Conservation (phyloP, 148 eudicot genomes). For the Limonium bicolor region DNA sequence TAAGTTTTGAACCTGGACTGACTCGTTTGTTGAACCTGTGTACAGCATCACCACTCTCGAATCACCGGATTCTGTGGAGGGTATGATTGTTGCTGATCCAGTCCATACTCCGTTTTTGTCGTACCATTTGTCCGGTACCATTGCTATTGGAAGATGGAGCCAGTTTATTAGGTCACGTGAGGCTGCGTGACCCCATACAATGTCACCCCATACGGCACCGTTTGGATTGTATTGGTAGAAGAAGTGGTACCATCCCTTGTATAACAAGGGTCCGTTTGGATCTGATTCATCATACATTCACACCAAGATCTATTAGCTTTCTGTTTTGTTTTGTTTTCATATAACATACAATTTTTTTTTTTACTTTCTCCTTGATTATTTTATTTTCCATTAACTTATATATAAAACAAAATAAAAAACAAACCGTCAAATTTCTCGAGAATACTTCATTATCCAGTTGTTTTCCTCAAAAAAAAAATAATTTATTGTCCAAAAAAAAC, state of each 20-base stretch:
- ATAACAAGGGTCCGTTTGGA: conserved; percentile 41
- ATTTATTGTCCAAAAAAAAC: too few relatives aligned
- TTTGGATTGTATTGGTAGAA: conserved; percentile 85
- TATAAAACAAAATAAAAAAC: neutral
- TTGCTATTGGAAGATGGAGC: conserved; percentile 56
- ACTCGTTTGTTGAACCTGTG: conserved; percentile 53
- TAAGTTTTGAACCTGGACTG: conserved; percentile 60
- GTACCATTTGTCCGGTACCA: conserved; percentile 47
- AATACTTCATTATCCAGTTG: neutral
- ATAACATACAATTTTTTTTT: neutral
- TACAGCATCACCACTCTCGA: conserved; percentile 61
- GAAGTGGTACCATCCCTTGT: conserved; percentile 81
- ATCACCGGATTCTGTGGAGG: conserved; percentile 42
- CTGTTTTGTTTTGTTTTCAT: too few relatives aligned
- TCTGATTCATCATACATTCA: too few relatives aligned
- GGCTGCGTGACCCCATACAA: conserved; percentile 78
- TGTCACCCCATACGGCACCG: conserved; percentile 70
- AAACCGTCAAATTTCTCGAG: neutral
- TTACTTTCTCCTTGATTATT: neutral
- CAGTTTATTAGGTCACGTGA: conserved; percentile 59
- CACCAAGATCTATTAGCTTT: too few relatives aligned
- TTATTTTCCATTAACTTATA: too few relatives aligned
- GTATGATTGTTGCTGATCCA: conserved; percentile 69
- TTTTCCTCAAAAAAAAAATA: too few relatives aligned
- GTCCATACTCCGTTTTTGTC: conserved; percentile 80